Conservation (phyloP, 2,329 filamentous ascomycete species). For the Pseudogymnoascus sp. region DNA sequence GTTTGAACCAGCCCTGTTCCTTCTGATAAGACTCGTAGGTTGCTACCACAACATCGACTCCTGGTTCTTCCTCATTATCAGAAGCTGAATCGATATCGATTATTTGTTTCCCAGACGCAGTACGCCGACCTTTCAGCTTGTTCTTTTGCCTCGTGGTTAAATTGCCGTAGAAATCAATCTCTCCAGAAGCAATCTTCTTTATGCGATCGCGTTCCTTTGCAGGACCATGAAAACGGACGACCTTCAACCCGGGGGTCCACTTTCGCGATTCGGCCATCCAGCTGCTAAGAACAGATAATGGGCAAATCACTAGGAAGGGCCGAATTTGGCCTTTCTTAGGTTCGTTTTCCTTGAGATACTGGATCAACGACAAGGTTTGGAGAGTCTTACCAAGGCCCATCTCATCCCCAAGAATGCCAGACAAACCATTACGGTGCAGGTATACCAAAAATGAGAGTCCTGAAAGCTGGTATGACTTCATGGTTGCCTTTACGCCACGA, state of each 20-base stretch:
- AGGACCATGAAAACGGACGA: conserved; percentile 40
- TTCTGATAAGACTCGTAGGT: conserved; percentile 40
- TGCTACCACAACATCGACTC: conserved; percentile 38
- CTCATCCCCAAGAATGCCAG: conserved; percentile 40
- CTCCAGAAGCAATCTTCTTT: conserved; percentile 39
- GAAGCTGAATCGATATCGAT: conserved; percentile 24
- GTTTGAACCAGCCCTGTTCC: conserved; percentile 41
- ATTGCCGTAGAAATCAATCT: conserved; percentile 38
- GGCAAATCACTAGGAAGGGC: conserved; percentile 41
- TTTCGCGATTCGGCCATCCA: conserved; percentile 40
- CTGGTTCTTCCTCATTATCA: conserved; percentile 24
- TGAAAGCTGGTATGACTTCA: conserved; percentile 44
- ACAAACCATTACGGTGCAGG: conserved; percentile 37
- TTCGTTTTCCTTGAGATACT: conserved; percentile 36
- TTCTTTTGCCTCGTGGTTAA: conserved; percentile 23
- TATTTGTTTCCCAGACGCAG: conserved; percentile 17
- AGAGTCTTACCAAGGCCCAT: conserved; percentile 44
- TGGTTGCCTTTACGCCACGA: conserved; percentile 36
- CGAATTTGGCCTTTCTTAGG: conserved; percentile 31
- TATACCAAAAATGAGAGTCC: conserved; percentile 42
- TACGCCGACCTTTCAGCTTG: conserved; percentile 21
- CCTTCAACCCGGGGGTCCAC: conserved; percentile 40
- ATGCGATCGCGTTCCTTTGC: conserved; percentile 34
- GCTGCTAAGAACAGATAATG: conserved; percentile 40
- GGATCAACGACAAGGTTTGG: conserved; percentile 41